A percentile compares a stretch with the other conserved stretches of the same genome.
Conservation (phyloP, 495 filamentous ascomycete genomes). For the Tricharina praecox region DNA sequence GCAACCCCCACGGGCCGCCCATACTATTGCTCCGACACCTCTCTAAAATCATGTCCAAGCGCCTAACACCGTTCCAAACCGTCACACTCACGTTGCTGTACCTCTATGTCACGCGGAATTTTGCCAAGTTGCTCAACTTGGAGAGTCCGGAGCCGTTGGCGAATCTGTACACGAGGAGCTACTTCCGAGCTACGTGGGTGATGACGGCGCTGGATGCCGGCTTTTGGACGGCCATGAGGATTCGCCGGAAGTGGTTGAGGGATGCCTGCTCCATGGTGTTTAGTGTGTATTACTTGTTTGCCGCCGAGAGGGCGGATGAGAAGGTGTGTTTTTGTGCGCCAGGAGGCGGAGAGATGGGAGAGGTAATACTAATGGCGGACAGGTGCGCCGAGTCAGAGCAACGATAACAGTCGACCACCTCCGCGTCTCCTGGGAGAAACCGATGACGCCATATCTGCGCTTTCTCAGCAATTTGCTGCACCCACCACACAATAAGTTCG, state of each 20-base stretch:
- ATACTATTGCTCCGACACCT: conserved; percentile 42
- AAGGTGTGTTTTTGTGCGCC: no score
- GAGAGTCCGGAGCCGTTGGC: conserved; percentile 86
- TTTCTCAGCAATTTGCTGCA: conserved; percentile 51
- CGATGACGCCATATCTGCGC: conserved; percentile 63
- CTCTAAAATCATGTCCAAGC: conserved; percentile 49
- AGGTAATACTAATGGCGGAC: no score
- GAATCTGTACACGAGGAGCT: conserved; percentile 85
- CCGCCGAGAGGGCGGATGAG: conserved; percentile 87
- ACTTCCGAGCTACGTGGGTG: conserved; percentile 95
- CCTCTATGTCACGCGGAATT: conserved; percentile 81
- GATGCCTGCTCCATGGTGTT: conserved; percentile 72
- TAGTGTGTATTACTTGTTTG: conserved; percentile 72
- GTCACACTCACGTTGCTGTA: conserved; percentile 75
- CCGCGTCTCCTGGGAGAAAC: conserved; percentile 89
- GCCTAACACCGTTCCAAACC: conserved; percentile 74
- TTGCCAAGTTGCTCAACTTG: conserved; percentile 76
- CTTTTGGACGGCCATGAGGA: conserved; percentile 96
- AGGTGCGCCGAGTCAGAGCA: conserved; percentile 59
- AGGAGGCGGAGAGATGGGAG: no score
- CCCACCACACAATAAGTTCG: conserved; percentile 61
- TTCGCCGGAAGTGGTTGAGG: conserved; percentile 61
- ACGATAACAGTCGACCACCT: conserved; percentile 81
- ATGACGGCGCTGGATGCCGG: conserved; percentile 88
- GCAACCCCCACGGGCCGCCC: conserved; percentile 75